Conservation (phyloP, 768 basidiomycete genomes). For the Tylopilus balloui region DNA sequence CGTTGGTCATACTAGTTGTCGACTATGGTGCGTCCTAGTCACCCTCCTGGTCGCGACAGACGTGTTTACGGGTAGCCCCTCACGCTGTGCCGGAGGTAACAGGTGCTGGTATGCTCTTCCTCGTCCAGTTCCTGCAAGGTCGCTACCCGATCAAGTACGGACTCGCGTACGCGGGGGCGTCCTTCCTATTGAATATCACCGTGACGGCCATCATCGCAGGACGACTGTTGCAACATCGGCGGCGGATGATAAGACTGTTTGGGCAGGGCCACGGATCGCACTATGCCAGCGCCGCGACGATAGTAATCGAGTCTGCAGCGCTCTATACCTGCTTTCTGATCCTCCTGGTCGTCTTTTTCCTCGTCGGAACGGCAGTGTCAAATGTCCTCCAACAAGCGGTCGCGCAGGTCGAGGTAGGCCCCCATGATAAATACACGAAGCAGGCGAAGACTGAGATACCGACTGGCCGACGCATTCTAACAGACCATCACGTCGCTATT, state of each 20-base stretch:
- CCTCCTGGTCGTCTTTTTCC: conserved; percentile 12
- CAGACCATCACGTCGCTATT: conserved; percentile 16
- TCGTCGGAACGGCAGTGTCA: not conserved
- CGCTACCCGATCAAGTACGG: not conserved
- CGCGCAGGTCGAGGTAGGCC: conserved; percentile 20
- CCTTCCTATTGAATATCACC: conserved; percentile 11
- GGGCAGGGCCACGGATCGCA: conserved; percentile 12
- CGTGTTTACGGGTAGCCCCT: not conserved
- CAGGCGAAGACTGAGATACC: not conserved
- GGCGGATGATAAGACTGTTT: conserved; percentile 7
- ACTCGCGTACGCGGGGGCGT: conserved; percentile 9
- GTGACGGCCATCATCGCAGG: conserved; percentile 18
- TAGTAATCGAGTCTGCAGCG: conserved; percentile 21
- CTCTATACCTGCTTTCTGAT: conserved; percentile 14
- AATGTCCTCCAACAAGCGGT: conserved; percentile 14
- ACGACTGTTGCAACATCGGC: conserved; percentile 15
- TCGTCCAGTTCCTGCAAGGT: not conserved
- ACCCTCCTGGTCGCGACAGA: not conserved
- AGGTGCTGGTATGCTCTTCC: conserved; percentile 8
- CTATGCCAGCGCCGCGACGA: conserved; percentile 8
- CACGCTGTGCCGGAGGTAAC: not conserved
- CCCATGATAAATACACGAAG: not conserved
- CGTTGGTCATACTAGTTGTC: conserved; percentile 1
- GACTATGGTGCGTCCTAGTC: conserved; percentile 11
- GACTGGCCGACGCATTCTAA: not conserved